phyloP scores from a whole-genome alignment of 495 filamentous ascomycete genomes.

The Halenospora varia region DNA sequence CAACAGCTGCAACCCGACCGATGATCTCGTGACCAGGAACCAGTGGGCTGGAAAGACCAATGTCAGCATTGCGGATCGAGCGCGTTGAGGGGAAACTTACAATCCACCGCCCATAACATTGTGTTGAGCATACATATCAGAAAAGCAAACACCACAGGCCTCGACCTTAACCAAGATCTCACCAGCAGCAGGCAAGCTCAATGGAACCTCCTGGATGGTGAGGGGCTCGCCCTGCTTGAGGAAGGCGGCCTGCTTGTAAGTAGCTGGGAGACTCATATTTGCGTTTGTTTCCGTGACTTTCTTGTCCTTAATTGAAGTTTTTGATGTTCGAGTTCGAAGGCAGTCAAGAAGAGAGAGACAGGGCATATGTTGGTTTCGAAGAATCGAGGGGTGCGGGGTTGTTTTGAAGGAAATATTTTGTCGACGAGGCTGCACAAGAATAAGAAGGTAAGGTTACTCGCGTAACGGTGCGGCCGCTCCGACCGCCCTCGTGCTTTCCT shows the following conservation, averaged over 20 bases:
- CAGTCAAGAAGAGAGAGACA: no score
- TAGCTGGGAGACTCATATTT: constrained; percentile 23
- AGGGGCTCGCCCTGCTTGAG: constrained; percentile 26
- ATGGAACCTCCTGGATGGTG: constrained; percentile 26
- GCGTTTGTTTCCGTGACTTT: no score
- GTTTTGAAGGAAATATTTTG: no score
- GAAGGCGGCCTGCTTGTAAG: constrained; percentile 37
- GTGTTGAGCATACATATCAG: constrained; percentile 31
- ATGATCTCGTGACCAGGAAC: constrained; percentile 49
- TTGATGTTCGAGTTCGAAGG: no score
- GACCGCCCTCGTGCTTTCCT: no score
- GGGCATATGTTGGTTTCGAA: no score
- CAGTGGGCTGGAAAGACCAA: constrained; percentile 35
- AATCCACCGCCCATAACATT: constrained; percentile 22
- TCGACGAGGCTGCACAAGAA: no score
- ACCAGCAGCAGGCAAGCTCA: constrained; percentile 26
- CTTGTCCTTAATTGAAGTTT: no score
- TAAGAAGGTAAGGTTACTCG: no score
- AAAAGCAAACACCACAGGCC: constrained; percentile 40
- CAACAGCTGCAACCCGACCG: constrained; percentile 38
- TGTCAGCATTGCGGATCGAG: background rate
- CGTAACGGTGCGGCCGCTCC: no score
- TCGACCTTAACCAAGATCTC: constrained; percentile 41
- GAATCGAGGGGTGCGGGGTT: no score
- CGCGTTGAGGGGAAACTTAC: background rate